Conservation (phyloP, 1,284 basidiomycete genomes). For the Cutaneotrichosporon spelunceum region DNA sequence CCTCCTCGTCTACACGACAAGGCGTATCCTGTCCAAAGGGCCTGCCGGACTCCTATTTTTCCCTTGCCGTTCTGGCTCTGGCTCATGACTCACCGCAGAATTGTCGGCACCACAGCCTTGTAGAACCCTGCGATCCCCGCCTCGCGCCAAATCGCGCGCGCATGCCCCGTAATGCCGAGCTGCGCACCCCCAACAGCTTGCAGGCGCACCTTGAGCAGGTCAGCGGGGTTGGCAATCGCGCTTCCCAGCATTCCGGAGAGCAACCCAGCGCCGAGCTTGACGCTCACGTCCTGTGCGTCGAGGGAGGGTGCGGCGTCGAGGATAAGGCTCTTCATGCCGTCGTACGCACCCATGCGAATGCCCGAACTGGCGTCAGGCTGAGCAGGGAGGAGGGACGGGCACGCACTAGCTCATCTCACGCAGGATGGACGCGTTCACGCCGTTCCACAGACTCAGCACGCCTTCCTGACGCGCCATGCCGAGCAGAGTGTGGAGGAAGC, state of each 20-base stretch:
- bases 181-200: conserved; percentile 19
- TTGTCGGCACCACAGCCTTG: conserved; percentile 18
- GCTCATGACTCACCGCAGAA: conserved; percentile 16
- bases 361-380: conserved; percentile 19
- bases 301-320: conserved; percentile 7
- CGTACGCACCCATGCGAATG: conserved; percentile 27
- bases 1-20: too few relatives aligned
- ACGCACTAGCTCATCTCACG: conserved; percentile 25
- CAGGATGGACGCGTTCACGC: conserved; percentile 19
- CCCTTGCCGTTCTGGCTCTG: not conserved
- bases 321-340: conserved; percentile 21
- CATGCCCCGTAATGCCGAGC: conserved; percentile 13
- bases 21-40: too few relatives aligned
- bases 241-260: conserved; percentile 17
- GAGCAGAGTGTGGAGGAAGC: conserved; percentile 15
- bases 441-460: conserved; percentile 19
- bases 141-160: conserved; percentile 11
- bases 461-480: conserved; percentile 22
- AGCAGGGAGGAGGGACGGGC: not conserved
- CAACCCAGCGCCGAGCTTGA: conserved; percentile 25
- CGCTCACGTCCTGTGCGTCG: conserved; percentile 19
- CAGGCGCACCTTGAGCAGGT: conserved; percentile 25
- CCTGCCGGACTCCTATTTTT: too few relatives aligned
- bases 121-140: conserved; percentile 21
- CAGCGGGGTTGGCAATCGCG: conserved; percentile 25